Base-by-base conservation (phyloP, 768 basidiomycete genomes). In the Hypholoma fasciculare region DNA sequence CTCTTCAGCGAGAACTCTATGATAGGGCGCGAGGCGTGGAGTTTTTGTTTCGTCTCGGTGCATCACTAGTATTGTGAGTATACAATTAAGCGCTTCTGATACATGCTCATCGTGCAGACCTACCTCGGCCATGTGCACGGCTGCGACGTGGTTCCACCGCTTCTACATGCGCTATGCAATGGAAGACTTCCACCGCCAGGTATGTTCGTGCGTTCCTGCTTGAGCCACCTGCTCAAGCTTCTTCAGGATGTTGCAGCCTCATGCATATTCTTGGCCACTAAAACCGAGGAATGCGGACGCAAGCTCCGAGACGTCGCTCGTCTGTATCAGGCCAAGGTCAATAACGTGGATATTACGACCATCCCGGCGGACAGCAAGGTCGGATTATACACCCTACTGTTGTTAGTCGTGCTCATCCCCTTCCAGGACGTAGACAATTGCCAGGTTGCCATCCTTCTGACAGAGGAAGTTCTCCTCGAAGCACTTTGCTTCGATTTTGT, bases 111-210 rank as follows among this genome's bases (percentile, higher is more conserved):
- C 59, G 62, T 37, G 49, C 49, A 94, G 92, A 49, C 89, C 90
- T 26, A 85, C 87, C 19, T 87, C 90, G 14, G 90, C 92, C 13
- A 83, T 93, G 76, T 89, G 89, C 65, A 92, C 93, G 23, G 91
- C 93, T 23, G 91, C 92, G 23, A 90, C 89, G 6, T 94, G 92
- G 89, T 92, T 94, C 63, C 93, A 94, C 71, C 82, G 93, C 12
- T 94, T 94, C 72, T 94, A 90, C 71, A 92, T 94, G 92, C 82
- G 92, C 59, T 87, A 83, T 69, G 84, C 91, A 26, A 84, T 92
- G 83, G 86, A 89, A 65, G 89, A 92, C 66, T 89, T 90, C 65
- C 88, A 90, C 63, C 82, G 86, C 42, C 89, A 90, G 78, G 92
- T 89, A 72, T 61, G 77, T 58, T 44, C n/a, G 60, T 59, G n/a